Conservation (phyloP, 1,284 basidiomycete genomes). For the Moesziomyces parantarcticus region DNA sequence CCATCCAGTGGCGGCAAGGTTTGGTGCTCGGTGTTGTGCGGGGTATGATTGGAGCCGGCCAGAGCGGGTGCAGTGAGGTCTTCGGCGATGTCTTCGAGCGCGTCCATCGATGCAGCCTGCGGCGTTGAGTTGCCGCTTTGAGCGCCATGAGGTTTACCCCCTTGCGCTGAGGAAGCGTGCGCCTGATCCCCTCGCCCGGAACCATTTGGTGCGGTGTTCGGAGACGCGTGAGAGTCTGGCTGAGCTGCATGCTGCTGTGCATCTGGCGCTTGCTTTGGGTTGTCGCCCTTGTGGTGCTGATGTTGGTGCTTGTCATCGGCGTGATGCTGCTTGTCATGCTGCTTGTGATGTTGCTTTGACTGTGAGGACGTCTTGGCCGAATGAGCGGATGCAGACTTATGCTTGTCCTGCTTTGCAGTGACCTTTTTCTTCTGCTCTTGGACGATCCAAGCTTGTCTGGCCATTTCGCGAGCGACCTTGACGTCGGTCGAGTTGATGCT, state of each 20-base stretch:
- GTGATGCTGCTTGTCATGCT: too few species aligned
- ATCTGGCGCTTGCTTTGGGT: too few species aligned
- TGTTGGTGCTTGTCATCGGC: too few species aligned
- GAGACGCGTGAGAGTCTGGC: too few species aligned
- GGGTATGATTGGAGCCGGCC: constrained; percentile 18
- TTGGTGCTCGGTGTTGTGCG: constrained; percentile 1
- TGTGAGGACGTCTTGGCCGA: background rate
- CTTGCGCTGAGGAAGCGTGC: too few species aligned
- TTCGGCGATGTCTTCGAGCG: constrained; percentile 6
- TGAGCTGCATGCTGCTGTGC: too few species aligned
- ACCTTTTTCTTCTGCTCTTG: constrained; percentile 5
- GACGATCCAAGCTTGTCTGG: constrained; percentile 24
- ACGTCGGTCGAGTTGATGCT: constrained; percentile 46
- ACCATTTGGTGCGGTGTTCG: too few species aligned
- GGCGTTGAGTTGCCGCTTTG: too few species aligned
- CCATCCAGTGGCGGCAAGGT: constrained; percentile 9
- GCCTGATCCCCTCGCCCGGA: too few species aligned
- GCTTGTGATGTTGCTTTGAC: background rate
- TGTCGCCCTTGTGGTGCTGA: too few species aligned
- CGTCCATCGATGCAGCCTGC: constrained; percentile 4
- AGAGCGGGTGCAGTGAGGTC: constrained; percentile 2
- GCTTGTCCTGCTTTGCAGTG: background rate
- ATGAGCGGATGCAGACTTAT: background rate
- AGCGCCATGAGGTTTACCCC: too few species aligned
- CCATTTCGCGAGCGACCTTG: constrained; percentile 24